A percentile compares a stretch with the other conserved stretches of the same genome.
These are phyloP conservation scores for Linum trigynum DNA, from an alignment of 345 rosid species.

Conservation along the genomic window DNA sequence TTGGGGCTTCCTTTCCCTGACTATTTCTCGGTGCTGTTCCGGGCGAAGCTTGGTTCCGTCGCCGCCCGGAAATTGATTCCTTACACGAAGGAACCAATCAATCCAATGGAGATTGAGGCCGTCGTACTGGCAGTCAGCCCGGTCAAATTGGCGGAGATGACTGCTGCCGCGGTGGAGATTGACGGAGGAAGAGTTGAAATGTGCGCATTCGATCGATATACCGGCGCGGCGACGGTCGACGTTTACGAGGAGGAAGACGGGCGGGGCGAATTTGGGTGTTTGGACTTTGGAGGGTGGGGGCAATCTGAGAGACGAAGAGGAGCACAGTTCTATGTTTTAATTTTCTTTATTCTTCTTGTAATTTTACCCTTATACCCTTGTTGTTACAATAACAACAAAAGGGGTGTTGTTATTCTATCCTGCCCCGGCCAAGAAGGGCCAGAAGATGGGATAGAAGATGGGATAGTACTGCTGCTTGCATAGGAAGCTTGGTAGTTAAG, in stretches of 20 bases:
- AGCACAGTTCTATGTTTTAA: too few relatives aligned
- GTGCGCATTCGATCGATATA: not conserved
- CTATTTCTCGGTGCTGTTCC: not conserved
- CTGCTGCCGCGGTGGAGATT: not conserved
- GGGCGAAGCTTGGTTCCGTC: not conserved
- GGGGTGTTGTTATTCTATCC: too few relatives aligned
- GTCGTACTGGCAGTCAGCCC: not conserved
- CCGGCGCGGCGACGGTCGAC: not conserved
- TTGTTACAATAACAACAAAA: too few relatives aligned
- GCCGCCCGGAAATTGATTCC: not conserved
- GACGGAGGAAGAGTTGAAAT: not conserved
- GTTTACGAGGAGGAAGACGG: not conserved
- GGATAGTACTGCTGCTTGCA: too few relatives aligned
- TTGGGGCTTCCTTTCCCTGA: not conserved
- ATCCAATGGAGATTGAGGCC: not conserved
- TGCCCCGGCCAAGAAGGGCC: too few relatives aligned
- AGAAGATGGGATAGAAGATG: too few relatives aligned
- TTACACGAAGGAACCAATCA: not conserved
- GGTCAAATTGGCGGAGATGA: not conserved
- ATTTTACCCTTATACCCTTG: too few relatives aligned
- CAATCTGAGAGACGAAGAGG: not conserved
- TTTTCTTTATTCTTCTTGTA: too few relatives aligned
- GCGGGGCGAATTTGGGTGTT: not conserved
- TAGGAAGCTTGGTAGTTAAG: too few relatives aligned
- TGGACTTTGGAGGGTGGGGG: too few relatives aligned